A percentile compares a stretch with the other conserved stretches of the same genome.
These are phyloP conservation scores for Cylindrodendrum hubeiense DNA, from an alignment of 2,329 filamentous ascomycete genomes.

Conservation along the genomic window DNA sequence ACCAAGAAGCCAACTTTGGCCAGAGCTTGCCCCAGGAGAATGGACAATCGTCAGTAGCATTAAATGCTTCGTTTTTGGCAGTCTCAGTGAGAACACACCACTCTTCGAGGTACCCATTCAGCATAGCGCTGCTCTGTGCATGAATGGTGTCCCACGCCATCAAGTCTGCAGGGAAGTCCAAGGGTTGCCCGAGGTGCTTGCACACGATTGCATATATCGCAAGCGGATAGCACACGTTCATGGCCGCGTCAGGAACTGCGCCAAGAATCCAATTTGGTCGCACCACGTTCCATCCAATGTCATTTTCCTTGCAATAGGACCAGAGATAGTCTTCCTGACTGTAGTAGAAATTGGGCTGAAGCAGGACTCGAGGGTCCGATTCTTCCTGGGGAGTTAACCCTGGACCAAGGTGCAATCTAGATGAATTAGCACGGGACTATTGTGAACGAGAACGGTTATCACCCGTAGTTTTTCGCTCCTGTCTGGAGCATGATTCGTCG, in stretches of 20 bases:
- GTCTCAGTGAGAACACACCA: conserved; percentile 15
- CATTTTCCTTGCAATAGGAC: not conserved
- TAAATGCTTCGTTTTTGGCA: conserved; percentile 12
- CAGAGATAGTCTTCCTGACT: conserved; percentile 2
- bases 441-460: too few relatives aligned
- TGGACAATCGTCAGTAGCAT: not conserved
- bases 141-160: conserved; percentile 1
- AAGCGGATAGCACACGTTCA: conserved; percentile 3
- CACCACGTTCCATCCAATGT: conserved; percentile 10
- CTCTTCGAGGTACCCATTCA: conserved; percentile 14
- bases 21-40: conserved; percentile 10
- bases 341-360: conserved; percentile 18
- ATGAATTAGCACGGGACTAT: too few relatives aligned
- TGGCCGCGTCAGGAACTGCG: not conserved
- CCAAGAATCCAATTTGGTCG: conserved; percentile 7
- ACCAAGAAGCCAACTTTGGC: not conserved
- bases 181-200: not conserved
- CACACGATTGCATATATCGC: conserved; percentile 8
- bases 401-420: conserved; percentile 18
- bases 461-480: conserved; percentile 22
- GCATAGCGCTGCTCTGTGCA: not conserved
- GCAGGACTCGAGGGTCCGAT: conserved; percentile 14
- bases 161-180: conserved; percentile 5
- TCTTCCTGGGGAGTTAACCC: conserved; percentile 15
- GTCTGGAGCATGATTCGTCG: conserved; percentile 17